Percentiles rank a stretch among this genome's conserved stretches.
Conservation (phyloP, 139 green algal genomes). For the Haematococcus sp. region DNA sequence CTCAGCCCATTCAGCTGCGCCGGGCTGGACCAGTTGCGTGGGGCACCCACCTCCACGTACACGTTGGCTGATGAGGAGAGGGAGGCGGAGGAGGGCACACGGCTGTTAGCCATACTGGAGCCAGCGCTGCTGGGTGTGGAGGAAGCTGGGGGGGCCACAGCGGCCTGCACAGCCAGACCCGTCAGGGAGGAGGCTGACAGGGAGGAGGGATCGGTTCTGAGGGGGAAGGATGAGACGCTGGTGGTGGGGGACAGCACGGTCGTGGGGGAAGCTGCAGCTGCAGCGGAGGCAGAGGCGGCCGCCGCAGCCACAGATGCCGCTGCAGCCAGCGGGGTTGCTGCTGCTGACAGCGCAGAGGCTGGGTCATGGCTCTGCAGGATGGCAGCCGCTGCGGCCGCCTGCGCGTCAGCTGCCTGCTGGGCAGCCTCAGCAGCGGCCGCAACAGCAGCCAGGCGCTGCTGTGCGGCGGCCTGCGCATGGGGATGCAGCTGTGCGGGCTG, state of each 20-base stretch:
- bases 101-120: background rate
- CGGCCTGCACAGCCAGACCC: too few species aligned
- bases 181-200: too few species aligned
- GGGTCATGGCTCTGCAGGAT: too few species aligned
- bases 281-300: background rate
- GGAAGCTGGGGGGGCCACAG: too few species aligned
- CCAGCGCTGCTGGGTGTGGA: background rate
- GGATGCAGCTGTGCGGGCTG: background rate
- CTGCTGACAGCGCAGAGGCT: background rate
- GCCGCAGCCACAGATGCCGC: background rate
- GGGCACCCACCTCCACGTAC: too few species aligned
- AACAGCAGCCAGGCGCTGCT: background rate
- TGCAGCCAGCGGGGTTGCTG: background rate
- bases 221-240: too few species aligned
- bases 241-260: too few species aligned
- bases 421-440: background rate
- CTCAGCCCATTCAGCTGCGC: constrained; percentile 33
- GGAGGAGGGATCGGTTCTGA: too few species aligned
- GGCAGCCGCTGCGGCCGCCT: background rate
- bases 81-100: background rate
- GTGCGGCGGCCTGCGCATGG: constrained; percentile 5
- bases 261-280: too few species aligned
- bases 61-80: too few species aligned
- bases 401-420: background rate
- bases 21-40: constrained; percentile 19